Evolutionary conservation across 441 rosid genomes (phyloP), one percentile per base, ranked within the genome.

Genomic region (Bruguiera hainesii): DNA sequence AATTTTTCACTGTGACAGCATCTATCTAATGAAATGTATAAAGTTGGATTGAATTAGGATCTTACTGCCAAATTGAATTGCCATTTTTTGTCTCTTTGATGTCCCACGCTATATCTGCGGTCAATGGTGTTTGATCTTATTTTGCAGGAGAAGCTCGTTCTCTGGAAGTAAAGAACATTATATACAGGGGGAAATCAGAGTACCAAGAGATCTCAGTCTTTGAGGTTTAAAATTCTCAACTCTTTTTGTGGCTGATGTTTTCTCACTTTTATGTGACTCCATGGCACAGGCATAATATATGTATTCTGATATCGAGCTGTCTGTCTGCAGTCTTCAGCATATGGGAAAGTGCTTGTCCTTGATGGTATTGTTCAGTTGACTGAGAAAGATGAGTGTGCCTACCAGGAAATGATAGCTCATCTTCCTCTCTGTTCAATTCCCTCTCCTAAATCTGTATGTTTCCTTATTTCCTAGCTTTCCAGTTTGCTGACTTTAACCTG

Each of bases 391-490:
- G 99, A 95, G 80, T 91, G 81, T 75, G 99, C 98, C 46, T 91
- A 95, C 80, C 99, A 92, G 83, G 99, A 95, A 85, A 95, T 95
- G 99, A 95, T 95, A 64, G 80, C 95, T 39, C 99, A 95, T 82
- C 90, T 95, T 65, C 98, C 99, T 51, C 88, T 95, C 42, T 92
- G 99, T 75, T 95, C 99, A 0, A 79, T 89, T 69, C 86, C 85
- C 42, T 87, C 91, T 61, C 99, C 98, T 6, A 95, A 85, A 86
- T 83, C 75, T 71, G 99, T 95, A 84, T 67, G 78, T 26, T 33
- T 42, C 21, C 16, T 55, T 26, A 5, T 23, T 55, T 55, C 58
- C 58, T 55, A 33, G 37, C 9, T 33, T 33, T 33, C 37, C 37
- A 33, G 37, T 33, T 33, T 33, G 37, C 37, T 33, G 37, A 33